Percentiles rank a stretch among this genome's conserved stretches.
Evolutionary conservation across 257 asterid genomes (phyloP).

Genomic region (Solanum chilense): DNA sequence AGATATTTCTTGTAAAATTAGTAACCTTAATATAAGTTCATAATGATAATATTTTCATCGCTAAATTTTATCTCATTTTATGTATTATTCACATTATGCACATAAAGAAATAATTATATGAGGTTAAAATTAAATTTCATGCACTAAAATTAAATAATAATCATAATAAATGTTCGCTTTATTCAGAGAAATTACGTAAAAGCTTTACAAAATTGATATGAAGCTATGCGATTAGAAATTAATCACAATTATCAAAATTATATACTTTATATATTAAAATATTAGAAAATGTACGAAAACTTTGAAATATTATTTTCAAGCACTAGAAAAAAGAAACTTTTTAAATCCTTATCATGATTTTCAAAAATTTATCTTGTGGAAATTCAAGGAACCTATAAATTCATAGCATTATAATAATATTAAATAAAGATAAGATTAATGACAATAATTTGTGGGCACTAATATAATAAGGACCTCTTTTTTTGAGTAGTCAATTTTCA

Average conservation of each 20-base stretch:
- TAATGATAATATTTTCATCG: neutral
- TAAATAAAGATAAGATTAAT: neutral
- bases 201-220: too few species aligned
- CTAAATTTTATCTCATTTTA: too few species aligned
- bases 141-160: too few species aligned
- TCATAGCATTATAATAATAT: neutral
- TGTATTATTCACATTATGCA: neutral
- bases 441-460: neutral
- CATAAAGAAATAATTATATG: too few species aligned
- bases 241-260: neutral
- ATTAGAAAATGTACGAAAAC: too few species aligned
- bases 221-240: neutral
- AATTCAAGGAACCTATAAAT: neutral
- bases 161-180: too few species aligned
- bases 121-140: too few species aligned
- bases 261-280: too few species aligned
- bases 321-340: too few species aligned
- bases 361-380: neutral
- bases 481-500: neutral
- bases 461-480: neutral
- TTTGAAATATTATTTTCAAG: too few species aligned
- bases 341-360: neutral
- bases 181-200: too few species aligned
- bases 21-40: neutral
- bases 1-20: neutral